A percentile compares a stretch with the other conserved stretches of the same genome.
Evolutionary conservation across 2,329 filamentous ascomycete genomes (phyloP).

Genomic region (Ophiosphaerella korrae): DNA sequence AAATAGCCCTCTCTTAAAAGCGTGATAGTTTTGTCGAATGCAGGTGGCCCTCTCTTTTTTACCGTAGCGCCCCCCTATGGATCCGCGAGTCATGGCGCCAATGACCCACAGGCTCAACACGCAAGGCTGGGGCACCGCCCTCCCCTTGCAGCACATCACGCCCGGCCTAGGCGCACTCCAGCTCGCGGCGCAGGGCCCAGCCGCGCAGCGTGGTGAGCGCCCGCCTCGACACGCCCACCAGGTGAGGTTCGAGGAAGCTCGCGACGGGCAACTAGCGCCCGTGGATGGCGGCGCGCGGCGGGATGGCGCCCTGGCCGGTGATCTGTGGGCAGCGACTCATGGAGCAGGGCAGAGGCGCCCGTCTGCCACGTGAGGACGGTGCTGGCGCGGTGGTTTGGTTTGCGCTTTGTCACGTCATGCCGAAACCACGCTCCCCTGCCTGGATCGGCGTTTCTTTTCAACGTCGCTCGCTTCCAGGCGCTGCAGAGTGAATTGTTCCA

Average conservation of each 20-base stretch:
- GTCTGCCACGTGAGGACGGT: neutral
- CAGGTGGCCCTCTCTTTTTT: conserved; percentile 28
- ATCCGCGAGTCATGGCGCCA: conserved; percentile 15
- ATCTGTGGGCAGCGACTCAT: conserved; percentile 2
- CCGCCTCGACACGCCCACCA: neutral
- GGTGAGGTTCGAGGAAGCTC: conserved; percentile 42
- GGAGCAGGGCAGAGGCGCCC: conserved; percentile 2
- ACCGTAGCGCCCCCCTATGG: conserved; percentile 3
- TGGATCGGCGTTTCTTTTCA: neutral
- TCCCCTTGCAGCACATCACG: conserved; percentile 1
- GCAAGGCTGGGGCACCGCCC: conserved; percentile 3
- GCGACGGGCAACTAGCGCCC: conserved; percentile 13
- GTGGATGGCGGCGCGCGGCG: conserved; percentile 17
- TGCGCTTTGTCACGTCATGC: conserved; percentile 8
- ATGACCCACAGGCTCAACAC: neutral
- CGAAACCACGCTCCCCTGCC: neutral
- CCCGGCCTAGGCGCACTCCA: neutral
- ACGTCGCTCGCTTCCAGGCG: too few relatives aligned
- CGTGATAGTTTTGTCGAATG: conserved; percentile 31
- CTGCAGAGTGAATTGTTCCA: too few relatives aligned
- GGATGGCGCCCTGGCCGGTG: conserved; percentile 4
- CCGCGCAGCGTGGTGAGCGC: neutral
- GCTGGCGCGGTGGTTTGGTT: neutral
- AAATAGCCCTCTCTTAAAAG: conserved; percentile 38
- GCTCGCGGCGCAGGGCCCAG: neutral